phyloP scores from a whole-genome alignment of 1,284 basidiomycete species.

The Ceratobasidium sp. region DNA sequence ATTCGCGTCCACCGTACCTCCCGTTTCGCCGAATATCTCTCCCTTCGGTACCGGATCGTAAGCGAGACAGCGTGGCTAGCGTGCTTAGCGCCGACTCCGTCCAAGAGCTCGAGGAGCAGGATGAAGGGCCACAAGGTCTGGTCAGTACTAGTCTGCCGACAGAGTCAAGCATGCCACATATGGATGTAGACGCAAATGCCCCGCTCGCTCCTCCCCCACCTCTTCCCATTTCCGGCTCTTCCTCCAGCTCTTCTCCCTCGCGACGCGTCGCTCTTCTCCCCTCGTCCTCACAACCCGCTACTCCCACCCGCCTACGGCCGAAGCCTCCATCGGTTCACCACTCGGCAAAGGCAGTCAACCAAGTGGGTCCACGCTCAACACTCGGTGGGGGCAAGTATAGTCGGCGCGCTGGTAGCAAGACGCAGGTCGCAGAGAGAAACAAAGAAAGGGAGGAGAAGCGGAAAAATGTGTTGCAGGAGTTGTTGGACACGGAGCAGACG shows the following conservation, averaged over 20 bases:
- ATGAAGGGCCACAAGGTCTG: background rate
- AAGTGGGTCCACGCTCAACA: background rate
- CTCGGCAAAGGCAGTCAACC: background rate
- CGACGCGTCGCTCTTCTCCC: constrained; percentile 19
- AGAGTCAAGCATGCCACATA: constrained; percentile 32
- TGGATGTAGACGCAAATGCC: background rate
- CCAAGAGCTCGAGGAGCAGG: constrained; percentile 25
- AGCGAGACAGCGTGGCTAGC: constrained; percentile 40
- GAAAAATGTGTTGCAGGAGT: constrained; percentile 73
- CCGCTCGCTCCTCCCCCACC: constrained; percentile 17
- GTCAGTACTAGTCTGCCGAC: constrained; percentile 34
- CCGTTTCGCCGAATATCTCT: constrained; percentile 82
- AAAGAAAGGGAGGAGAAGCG: constrained; percentile 59
- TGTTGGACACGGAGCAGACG: constrained; percentile 80
- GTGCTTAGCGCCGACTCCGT: constrained; percentile 38
- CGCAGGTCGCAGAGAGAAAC: constrained; percentile 53
- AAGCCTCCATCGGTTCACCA: constrained; percentile 2
- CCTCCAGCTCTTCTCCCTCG: constrained; percentile 29
- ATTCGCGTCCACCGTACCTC: constrained; percentile 59
- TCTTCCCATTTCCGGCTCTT: constrained; percentile 12
- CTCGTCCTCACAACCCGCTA: background rate
- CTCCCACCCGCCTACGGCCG: constrained; percentile 22
- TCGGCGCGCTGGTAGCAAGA: background rate
- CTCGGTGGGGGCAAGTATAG: background rate
- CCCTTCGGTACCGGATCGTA: constrained; percentile 65